phyloP scores from a whole-genome alignment of 192 early-diverging fungal genomes.

The Coemansia sp. region DNA sequence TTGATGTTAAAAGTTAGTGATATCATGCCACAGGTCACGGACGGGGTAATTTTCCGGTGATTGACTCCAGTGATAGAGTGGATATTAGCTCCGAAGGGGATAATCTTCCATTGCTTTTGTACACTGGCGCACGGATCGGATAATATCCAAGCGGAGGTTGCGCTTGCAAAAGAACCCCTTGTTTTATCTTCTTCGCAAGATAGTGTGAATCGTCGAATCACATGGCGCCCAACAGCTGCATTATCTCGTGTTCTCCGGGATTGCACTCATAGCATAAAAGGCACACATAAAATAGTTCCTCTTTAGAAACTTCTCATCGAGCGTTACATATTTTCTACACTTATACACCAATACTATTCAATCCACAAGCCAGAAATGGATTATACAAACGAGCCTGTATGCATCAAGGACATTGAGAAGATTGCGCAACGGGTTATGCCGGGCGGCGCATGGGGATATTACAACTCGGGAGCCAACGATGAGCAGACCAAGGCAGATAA shows the following conservation, averaged over 20 bases:
- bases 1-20: not conserved
- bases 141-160: not conserved
- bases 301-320: not conserved
- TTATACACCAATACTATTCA: not conserved
- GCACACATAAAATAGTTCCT: not conserved
- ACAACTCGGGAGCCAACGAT: slow-evolving; percentile 58
- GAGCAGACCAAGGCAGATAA: slow-evolving; percentile 57
- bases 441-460: slow-evolving; percentile 55
- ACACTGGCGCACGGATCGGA: not conserved
- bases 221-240: not conserved
- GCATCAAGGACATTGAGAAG: slow-evolving; percentile 52
- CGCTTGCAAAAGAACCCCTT: not conserved
- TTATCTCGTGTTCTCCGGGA: no score
- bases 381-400: slow-evolving; percentile 31
- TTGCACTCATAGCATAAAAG: no score
- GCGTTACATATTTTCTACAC: slow-evolving; percentile 1
- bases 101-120: not conserved
- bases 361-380: slow-evolving; percentile 9
- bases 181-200: not conserved
- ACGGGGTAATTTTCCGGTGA: not conserved
- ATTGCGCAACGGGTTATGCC: slow-evolving; percentile 41
- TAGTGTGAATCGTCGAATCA: not conserved
- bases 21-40: not conserved
- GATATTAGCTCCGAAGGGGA: not conserved
- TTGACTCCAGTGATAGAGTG: not conserved